These are phyloP conservation scores for Trapa incisa DNA, from an alignment of 345 rosid species.

Conservation along the genomic window DNA sequence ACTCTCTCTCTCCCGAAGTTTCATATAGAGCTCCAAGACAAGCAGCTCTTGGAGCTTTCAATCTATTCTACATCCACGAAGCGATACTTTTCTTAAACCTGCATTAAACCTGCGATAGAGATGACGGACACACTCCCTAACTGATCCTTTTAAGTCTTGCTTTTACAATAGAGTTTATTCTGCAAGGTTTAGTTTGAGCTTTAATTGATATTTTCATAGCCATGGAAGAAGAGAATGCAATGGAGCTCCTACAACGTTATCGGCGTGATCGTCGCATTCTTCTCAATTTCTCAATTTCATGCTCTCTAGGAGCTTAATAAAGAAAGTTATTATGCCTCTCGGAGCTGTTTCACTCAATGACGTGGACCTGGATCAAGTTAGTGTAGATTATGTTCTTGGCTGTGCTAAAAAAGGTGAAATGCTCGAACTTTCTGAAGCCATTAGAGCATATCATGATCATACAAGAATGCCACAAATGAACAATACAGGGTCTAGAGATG, in stretches of 20 bases:
- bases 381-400: constrained; percentile 80
- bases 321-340: constrained; percentile 95
- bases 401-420: constrained; percentile 80
- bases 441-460: constrained; percentile 83
- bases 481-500: constrained; percentile 51
- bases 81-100: too few species aligned
- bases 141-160: too few species aligned
- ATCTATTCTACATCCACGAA: too few species aligned
- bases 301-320: constrained; percentile 71
- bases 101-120: too few species aligned
- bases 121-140: too few species aligned
- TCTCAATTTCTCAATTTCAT: constrained; percentile 41
- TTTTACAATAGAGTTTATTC: background rate
- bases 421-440: constrained; percentile 93
- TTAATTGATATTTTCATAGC: constrained; percentile 6
- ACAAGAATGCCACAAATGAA: constrained; percentile 73
- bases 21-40: too few species aligned
- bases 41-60: too few species aligned
- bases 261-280: constrained; percentile 79
- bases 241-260: constrained; percentile 73
- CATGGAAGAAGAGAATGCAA: constrained; percentile 46
- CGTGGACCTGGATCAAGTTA: constrained; percentile 97
- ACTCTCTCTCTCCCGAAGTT: too few species aligned
- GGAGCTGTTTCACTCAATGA: constrained; percentile 93
- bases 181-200: background rate